A percentile compares a stretch with the other conserved stretches of the same genome.
phyloP scores from a whole-genome alignment of 768 basidiomycete genomes.

The Hortiboletus campestris region DNA sequence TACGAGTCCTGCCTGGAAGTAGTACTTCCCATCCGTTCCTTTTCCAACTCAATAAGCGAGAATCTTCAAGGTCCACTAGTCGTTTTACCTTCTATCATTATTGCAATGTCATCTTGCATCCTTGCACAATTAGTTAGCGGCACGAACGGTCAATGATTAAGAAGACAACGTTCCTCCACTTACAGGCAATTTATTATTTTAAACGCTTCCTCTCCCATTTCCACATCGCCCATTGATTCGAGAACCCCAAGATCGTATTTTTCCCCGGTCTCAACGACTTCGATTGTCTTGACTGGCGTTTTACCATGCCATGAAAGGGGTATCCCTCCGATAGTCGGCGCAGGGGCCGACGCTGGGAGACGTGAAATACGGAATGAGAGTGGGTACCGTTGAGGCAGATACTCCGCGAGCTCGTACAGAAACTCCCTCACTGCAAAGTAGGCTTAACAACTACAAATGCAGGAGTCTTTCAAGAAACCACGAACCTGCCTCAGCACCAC shows the following conservation, averaged over 20 bases:
- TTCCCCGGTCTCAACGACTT: constrained; percentile 48
- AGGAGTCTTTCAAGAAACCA: not conserved
- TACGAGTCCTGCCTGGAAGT: constrained; percentile 75
- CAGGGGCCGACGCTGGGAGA: constrained; percentile 7
- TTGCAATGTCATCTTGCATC: constrained; percentile 56
- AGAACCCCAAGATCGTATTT: constrained; percentile 50
- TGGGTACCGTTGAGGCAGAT: constrained; percentile 66
- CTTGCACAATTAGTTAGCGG: constrained; percentile 26
- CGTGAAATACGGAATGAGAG: constrained; percentile 53
- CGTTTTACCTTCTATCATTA: constrained; percentile 57
- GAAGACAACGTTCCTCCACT: constrained; percentile 25
- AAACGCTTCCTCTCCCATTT: constrained; percentile 54
- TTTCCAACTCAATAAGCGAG: constrained; percentile 4
- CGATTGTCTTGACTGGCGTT: constrained; percentile 52
- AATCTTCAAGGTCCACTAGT: not conserved
- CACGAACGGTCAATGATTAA: not conserved
- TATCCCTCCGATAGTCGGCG: constrained; percentile 24
- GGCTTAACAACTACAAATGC: not conserved
- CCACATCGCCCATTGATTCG: constrained; percentile 21
- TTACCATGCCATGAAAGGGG: constrained; percentile 41
- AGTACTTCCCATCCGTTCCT: constrained; percentile 69
- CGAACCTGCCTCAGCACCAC: constrained; percentile 33
- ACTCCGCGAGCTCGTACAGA: constrained; percentile 67
- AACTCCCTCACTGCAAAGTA: constrained; percentile 54
- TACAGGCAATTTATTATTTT: constrained; percentile 61